Base-by-base conservation (phyloP, 495 filamentous ascomycete genomes). In the Trichoderma reesei region DNA sequence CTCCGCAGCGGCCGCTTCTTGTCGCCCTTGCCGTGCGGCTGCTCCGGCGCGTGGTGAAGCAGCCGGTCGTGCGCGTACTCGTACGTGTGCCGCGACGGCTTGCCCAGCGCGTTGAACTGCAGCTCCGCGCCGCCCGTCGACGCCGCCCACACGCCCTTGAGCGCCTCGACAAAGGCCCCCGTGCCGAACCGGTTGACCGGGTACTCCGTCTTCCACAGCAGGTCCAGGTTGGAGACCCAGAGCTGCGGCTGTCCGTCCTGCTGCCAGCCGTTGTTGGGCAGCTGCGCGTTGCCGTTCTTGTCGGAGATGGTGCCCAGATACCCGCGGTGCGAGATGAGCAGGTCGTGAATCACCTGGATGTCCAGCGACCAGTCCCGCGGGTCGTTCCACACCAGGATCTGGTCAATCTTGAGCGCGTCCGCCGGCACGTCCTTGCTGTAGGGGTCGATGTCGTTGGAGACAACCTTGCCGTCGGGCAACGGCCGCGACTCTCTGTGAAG, bases 361-460 rank as follows among this genome's bases (percentile, higher is more conserved):
- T 96, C 90, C n/a, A 94, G 80, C 8, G 85, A 91, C 92, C 93
- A 97, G 79, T 97, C 93, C 34, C 94, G 84, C 11, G 94, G 90
- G 74, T 96, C 91, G 73, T 93, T 90, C 78, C 88, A 96, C 39
- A 96, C 86, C 71, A 96, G 85, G 59, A 98, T 83, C 18, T 92
- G 91, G 70, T 90, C 87, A 68, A 97, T 84, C 66, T 90, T 88
- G 44, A 91, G 77, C 39, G 80, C 76, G 62, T 86, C 80, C 34
- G 33, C 33, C 56, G 46, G 41, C n/a, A 34, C 62, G 37, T 37
- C 64, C 37, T 60, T 41, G 65, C 65, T 68, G 44, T 72, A 20
- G 26, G 77, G 75, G n/a, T 60, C 61, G 5, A 34, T 41, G 20
- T 8, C 20, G 38, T 37, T 41, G 31, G 38, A 63, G 1, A 63